Evolutionary conservation across 768 basidiomycete genomes (phyloP).

Genomic region (Hericium coralloides): DNA sequence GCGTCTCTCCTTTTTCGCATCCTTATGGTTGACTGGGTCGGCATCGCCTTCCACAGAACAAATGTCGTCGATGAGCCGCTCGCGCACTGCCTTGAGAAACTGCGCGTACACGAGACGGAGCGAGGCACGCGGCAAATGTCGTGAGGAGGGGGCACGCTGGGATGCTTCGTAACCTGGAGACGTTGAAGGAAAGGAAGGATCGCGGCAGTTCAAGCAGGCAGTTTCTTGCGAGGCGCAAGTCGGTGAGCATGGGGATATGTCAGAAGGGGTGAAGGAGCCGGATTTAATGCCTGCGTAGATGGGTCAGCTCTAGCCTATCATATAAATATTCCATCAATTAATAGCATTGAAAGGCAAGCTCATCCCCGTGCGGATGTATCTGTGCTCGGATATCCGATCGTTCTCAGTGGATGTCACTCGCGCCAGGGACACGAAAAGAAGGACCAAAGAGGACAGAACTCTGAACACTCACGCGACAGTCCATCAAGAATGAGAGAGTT

Average conservation of each 20-base stretch:
- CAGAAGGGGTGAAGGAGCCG: conserved; percentile 36
- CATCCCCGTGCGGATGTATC: too few species aligned
- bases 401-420: too few species aligned
- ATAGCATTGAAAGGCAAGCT: too few species aligned
- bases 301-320: neutral
- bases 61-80: conserved; percentile 43
- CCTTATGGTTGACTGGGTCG: too few species aligned
- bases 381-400: too few species aligned
- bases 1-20: neutral
- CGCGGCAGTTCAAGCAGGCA: conserved; percentile 32
- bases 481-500: conserved; percentile 36
- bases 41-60: conserved; percentile 9
- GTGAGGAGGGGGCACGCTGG: neutral
- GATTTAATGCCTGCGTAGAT: conserved; percentile 30
- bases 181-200: conserved; percentile 12
- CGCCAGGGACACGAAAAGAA: neutral
- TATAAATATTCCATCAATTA: too few species aligned
- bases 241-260: conserved; percentile 46
- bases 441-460: neutral
- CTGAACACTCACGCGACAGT: conserved; percentile 38
- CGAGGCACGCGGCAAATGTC: conserved; percentile 30
- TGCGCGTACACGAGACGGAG: conserved; percentile 31
- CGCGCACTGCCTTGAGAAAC: conserved; percentile 60
- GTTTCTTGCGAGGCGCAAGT: conserved; percentile 30
- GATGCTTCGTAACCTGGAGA: neutral